Evolutionary conservation across 352 stramenopile species (phyloP), one percentile per base, ranked within the genome.

Genomic region (Blastocystis sp.): DNA sequence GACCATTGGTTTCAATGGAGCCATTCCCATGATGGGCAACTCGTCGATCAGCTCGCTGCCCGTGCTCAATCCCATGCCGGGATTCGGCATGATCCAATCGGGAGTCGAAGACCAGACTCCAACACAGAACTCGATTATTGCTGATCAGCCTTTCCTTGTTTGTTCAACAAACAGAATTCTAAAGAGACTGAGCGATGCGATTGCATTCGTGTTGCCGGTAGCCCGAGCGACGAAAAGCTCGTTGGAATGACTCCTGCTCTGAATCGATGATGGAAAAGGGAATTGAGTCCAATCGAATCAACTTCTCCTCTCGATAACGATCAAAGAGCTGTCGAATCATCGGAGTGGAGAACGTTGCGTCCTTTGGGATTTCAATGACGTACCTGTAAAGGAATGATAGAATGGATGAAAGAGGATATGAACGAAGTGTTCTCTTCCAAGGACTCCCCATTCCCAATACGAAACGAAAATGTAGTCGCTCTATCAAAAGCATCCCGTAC

Each of bases 11-110:
- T 63, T 63, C 11, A 64, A 32, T 9, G 14, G 46, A 36, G 63
- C 42, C 24, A 24, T 81, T 51, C n/a, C 32, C 42, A 21, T 81
- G 11, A 59, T 32, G n/a, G 51, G 51, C 2, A 59, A 18, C 3
- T 59, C 51, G n/a, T 59, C 51, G 11, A 27, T 59, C 32, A 59
- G 11, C 32, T 32, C 51, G 7, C 32, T 64, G 29, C 48, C 44
- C 9, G 56, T 78, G 67, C 56, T 81, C n/a, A 81, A 64, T 64
- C n/a, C 69, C 3, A 9, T 81, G 24, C 61, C 61, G 9, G 32
- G 51, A 32, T 44, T 81, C 2, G 34, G 27, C 4, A 59, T 59
- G 51, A 59, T 59, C 7, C 51, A 59, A 11, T 14, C 51, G 51
- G 51, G 51, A 14, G 11, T 2, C 51, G 51, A 59, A 59, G 51